Evolutionary conservation across 2,329 filamentous ascomycete genomes (phyloP), one percentile per base, ranked within the genome.

Genomic region (Alternaria consortialis): DNA sequence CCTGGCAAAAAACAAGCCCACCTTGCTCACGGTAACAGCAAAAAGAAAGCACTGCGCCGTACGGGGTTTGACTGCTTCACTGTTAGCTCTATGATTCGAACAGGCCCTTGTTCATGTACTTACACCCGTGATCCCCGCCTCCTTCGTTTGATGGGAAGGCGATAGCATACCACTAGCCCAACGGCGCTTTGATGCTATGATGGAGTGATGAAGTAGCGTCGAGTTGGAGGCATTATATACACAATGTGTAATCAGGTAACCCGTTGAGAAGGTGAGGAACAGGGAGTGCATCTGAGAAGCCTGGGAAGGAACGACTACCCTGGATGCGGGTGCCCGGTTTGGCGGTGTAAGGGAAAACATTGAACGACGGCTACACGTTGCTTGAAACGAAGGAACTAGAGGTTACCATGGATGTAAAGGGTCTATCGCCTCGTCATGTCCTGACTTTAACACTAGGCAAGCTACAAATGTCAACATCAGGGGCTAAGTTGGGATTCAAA

Each of bases 161-260:
- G 71, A 67, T 74, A 75, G 67, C 70, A 74, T 79, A 77, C 77
- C 77, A 79, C 77, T 79, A 72, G 67, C 67, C 76, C 56, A 79
- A 69, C 53, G 62, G 56, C 70, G 76, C 76, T 68, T 40, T 63
- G 43, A 37, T 58, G 46, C 31, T 52, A 53, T 34, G 44, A 52
- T 52, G 8, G 13, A n/a, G 58, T 44, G 43, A 47, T 51, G 50
- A 12, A 20, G 1, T 11, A 50, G 8, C 7, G 9, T 5, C 1
- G 20, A 27, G n/a, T 34, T 60, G 51, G 42, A 44, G 51, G 43
- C 11, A 40, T 20, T 9, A 34, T 39, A 17, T 27, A 36, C 7
- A n/a, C 15, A 11, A 17, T 31, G 5, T 43, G 48, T 29, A 29
- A 15, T 52, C 23, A 13, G 31, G 17, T 51, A 23, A n/a, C 32